Conservation (phyloP, 2,329 filamentous ascomycete species). For the Alternaria brassicicola region DNA sequence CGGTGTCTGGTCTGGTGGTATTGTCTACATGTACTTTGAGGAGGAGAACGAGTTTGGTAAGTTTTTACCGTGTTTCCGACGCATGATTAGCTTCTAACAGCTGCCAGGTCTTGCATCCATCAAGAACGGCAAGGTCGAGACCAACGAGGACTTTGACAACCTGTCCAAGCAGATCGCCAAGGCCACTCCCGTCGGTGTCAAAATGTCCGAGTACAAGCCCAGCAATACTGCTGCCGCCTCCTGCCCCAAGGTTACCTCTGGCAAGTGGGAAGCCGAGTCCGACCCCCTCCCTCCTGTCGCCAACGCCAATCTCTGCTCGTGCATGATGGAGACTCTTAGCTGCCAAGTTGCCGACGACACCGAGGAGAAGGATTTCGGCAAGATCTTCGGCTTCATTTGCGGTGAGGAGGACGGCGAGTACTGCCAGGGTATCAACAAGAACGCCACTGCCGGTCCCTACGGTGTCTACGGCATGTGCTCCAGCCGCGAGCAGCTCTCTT, state of each 20-base stretch:
- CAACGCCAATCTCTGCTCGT: constrained; percentile 78
- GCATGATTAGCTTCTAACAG: constrained; percentile 10
- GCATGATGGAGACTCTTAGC: constrained; percentile 77
- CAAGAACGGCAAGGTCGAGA: constrained; percentile 62
- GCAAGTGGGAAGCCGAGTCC: constrained; percentile 71
- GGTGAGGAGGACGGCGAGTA: constrained; percentile 58
- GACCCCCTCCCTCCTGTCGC: constrained; percentile 79
- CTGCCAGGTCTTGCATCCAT: constrained; percentile 68
- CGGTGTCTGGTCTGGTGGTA: constrained; percentile 88
- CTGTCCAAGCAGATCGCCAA: constrained; percentile 68
- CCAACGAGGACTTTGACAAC: constrained; percentile 67
- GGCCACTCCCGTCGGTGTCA: constrained; percentile 69
- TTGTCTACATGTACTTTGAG: constrained; percentile 99
- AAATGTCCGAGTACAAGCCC: constrained; percentile 72
- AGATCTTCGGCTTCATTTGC: constrained; percentile 78
- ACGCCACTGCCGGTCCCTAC: constrained; percentile 71
- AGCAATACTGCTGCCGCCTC: constrained; percentile 69
- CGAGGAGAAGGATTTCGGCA: constrained; percentile 63
- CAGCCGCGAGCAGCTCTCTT: constrained; percentile 72
- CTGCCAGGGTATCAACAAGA: constrained; percentile 72
- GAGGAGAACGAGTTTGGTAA: constrained; percentile 86
- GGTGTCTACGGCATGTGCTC: constrained; percentile 81
- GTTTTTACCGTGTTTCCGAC: constrained; percentile 21
- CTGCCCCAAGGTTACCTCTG: constrained; percentile 70
- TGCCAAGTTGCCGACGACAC: constrained; percentile 69